Conservation (phyloP, 1,139 yeast genomes). For the Hyphopichia burtonii region DNA sequence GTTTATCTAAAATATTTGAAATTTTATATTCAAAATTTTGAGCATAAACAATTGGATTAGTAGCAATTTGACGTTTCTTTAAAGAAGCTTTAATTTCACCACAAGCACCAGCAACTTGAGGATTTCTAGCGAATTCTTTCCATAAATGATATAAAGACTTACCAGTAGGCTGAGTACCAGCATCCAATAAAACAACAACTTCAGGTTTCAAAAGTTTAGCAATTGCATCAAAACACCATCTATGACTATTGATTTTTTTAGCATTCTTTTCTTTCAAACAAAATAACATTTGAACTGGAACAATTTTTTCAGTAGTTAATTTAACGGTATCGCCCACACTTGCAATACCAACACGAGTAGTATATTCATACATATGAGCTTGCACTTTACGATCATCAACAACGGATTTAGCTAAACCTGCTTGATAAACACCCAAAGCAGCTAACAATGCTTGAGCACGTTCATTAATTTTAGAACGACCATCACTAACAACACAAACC, state of each 20-base stretch:
- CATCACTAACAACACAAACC: constrained; percentile 88
- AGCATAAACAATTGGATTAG: constrained; percentile 92
- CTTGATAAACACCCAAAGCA: constrained; percentile 94
- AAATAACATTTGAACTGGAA: constrained; percentile 87
- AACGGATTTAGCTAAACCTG: constrained; percentile 89
- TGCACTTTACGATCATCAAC: constrained; percentile 88
- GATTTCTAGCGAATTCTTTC: constrained; percentile 95
- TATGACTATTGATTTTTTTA: constrained; percentile 89
- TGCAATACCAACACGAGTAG: constrained; percentile 65
- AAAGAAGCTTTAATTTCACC: constrained; percentile 95
- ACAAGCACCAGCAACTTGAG: constrained; percentile 97
- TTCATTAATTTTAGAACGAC: constrained; percentile 80
- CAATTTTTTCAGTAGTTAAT: constrained; percentile 48
- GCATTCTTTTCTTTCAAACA: constrained; percentile 87
- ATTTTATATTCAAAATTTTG: constrained; percentile 96
- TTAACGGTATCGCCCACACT: constrained; percentile 47
- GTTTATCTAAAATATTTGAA: constrained; percentile 93
- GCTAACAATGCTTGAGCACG: constrained; percentile 83
- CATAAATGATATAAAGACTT: constrained; percentile 87
- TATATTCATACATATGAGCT: constrained; percentile 91
- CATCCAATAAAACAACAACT: constrained; percentile 81
- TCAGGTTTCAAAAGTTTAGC: constrained; percentile 90
- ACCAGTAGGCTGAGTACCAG: constrained; percentile 86
- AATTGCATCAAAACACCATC: constrained; percentile 92
- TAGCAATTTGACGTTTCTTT: constrained; percentile 77